Conservation (phyloP, 441 rosid species). For the Eutrema salsugineum region DNA sequence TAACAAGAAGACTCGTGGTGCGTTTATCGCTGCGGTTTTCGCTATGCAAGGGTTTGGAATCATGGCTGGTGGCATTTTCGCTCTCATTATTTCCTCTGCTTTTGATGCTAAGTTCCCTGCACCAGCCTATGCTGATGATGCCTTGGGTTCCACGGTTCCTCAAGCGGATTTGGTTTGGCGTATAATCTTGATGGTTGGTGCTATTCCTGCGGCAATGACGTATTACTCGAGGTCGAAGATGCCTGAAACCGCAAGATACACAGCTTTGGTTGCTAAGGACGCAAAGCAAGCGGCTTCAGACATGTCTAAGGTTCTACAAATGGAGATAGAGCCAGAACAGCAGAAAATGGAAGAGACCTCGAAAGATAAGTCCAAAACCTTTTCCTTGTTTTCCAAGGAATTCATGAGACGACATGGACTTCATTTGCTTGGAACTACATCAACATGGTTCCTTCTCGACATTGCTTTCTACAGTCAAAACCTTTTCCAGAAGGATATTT, state of each 20-base stretch:
- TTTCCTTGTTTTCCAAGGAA: constrained; percentile 40
- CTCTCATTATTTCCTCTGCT: constrained; percentile 39
- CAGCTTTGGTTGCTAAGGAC: constrained; percentile 55
- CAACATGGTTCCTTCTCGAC: constrained; percentile 59
- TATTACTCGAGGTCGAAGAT: constrained; percentile 53
- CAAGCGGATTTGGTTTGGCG: constrained; percentile 63
- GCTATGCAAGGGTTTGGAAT: constrained; percentile 75
- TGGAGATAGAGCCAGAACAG: constrained; percentile 43
- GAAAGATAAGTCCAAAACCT: constrained; percentile 18
- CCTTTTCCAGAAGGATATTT: constrained; percentile 62
- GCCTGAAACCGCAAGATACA: constrained; percentile 70
- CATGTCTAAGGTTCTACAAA: constrained; percentile 54
- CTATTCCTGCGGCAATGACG: constrained; percentile 52
- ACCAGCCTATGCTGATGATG: constrained; percentile 1
- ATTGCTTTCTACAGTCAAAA: constrained; percentile 60
- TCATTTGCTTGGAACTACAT: constrained; percentile 49
- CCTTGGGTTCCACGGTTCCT: constrained; percentile 34
- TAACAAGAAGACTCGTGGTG: constrained; percentile 56
- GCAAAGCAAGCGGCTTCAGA: constrained; percentile 55
- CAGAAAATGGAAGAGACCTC: constrained; percentile 22
- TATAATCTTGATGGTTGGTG: constrained; percentile 51
- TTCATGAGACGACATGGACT: constrained; percentile 52
- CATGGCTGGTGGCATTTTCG: constrained; percentile 50
- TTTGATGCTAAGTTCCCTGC: constrained; percentile 37
- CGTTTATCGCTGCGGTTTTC: constrained; percentile 52